Percentiles rank a stretch among this genome's conserved stretches.
These are phyloP conservation scores for Cladosporium sp. DNA, from an alignment of 2,329 filamentous ascomycete species.

Conservation along the genomic window DNA sequence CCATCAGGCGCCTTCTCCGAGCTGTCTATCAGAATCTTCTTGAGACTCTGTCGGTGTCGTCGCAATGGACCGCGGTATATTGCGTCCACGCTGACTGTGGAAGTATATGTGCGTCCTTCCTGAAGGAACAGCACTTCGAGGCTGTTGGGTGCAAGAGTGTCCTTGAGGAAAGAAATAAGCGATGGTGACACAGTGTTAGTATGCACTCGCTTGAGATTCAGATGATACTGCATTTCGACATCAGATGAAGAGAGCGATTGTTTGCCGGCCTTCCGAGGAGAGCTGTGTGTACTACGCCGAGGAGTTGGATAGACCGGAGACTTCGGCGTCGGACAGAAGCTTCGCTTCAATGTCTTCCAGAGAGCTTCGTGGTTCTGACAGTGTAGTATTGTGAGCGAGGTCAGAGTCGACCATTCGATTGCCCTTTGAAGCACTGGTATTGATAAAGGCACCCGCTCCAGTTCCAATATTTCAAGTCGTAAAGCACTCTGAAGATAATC, in stretches of 20 bases:
- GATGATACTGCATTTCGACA: constrained; percentile 51
- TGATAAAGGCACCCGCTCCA: constrained; percentile 74
- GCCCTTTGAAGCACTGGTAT: constrained; percentile 67
- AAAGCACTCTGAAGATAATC: constrained; percentile 54
- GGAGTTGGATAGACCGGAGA: constrained; percentile 41
- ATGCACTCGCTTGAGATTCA: constrained; percentile 72
- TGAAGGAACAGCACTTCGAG: constrained; percentile 79
- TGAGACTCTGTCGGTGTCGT: constrained; percentile 69
- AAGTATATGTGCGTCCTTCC: constrained; percentile 58
- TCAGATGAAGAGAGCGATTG: constrained; percentile 21
- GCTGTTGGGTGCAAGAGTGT: constrained; percentile 74
- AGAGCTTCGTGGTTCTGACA: constrained; percentile 72
- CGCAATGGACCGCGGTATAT: constrained; percentile 71
- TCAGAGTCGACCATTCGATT: constrained; percentile 73
- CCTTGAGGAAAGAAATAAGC: constrained; percentile 72
- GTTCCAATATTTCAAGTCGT: constrained; percentile 68
- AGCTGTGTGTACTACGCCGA: constrained; percentile 30
- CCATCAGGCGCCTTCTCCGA: constrained; percentile 54
- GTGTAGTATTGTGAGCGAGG: constrained; percentile 70
- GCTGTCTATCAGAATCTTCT: constrained; percentile 73
- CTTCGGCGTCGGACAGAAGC: constrained; percentile 41
- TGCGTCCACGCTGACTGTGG: constrained; percentile 64
- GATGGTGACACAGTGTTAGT: constrained; percentile 70
- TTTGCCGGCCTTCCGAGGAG: constrained; percentile 32
- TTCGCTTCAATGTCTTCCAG: constrained; percentile 70